Conservation (phyloP, 495 filamentous ascomycete genomes). For the Tetracladium setigerum region DNA sequence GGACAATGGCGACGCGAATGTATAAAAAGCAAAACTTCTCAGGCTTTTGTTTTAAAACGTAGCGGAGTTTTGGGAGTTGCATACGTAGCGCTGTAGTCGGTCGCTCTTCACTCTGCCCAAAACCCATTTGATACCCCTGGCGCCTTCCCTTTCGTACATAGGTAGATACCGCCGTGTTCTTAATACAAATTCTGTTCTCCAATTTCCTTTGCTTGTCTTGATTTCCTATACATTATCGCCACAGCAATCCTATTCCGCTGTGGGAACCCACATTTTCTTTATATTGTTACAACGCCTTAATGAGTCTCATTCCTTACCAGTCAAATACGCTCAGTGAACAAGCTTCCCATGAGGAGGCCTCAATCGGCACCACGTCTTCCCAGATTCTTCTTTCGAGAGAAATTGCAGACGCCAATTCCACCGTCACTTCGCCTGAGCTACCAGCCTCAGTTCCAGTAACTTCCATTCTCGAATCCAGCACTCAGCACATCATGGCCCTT, state of each 20-base stretch:
- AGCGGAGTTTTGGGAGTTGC: neutral
- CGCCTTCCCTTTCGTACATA: conserved; percentile 4
- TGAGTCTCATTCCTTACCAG: conserved; percentile 14
- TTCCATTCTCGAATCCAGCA: conserved; percentile 24
- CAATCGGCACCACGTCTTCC: conserved; percentile 29
- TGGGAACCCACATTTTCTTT: no score
- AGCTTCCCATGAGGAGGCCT: conserved; percentile 7
- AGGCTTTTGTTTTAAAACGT: neutral
- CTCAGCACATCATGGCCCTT: conserved; percentile 17
- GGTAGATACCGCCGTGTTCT: neutral
- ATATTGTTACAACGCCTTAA: neutral
- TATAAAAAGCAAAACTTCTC: conserved; percentile 10
- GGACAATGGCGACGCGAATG: conserved; percentile 30
- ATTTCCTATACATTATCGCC: no score
- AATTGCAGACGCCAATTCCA: conserved; percentile 25
- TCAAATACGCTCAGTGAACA: conserved; percentile 10
- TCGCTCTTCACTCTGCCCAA: conserved; percentile 10
- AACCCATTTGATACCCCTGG: neutral
- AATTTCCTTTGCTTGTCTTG: no score
- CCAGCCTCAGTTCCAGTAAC: conserved; percentile 10
- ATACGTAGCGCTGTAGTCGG: neutral
- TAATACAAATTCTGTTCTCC: neutral
- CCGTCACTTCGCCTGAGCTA: neutral
- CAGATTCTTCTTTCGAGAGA: conserved; percentile 33
- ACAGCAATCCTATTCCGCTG: no score